Base-by-base conservation (phyloP, 176 grass and related monocot species). In the Miscanthus lutarioriparius region DNA sequence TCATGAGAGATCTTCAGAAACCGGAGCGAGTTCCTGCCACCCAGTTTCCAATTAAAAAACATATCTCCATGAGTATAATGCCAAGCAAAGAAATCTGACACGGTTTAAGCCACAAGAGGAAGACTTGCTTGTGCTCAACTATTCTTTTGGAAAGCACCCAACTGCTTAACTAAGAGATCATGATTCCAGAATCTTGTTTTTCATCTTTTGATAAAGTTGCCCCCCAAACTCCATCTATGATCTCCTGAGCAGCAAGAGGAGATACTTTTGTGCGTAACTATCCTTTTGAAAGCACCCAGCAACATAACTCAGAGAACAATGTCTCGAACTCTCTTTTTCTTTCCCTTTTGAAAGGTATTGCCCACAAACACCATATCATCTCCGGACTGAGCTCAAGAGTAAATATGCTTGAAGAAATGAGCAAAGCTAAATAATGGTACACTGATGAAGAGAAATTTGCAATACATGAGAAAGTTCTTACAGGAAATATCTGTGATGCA, bases 81-180 rank as follows among this genome's bases (percentile, higher is more conserved):
- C 79, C 74, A 84, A 40, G 23, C 14, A 85, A 76, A 67, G 84
- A 77, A 61, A 30, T 30, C 30, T 82, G 36, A 51, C 28, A 48
- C 66, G 53, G 49, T 49, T 82, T 44, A 68, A 39, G 63, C 82
- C 77, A 59, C 45, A 85, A 80, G 79, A 82, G 56, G 68, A 74
- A 63, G 74, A 83, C 59, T 61, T 83, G 74, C 79, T 78, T 86
- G 28, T 86, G 67, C 40, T 86, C 44, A 74, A 89, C 63, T 64
- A 77, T 83, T 59, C 70, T n/a, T 86, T 70, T 80, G 80, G 64
- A 30, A 30, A 30, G 28, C 28, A 30, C 28, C 28, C 28, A 30
- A 30, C 28, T 30, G 28, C 28, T 30, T 30, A 30, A 1, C 28
- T 72, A 44, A 77, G 41, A 82, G 20, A 80, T 65, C 67, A 28